Conservation (phyloP, 2,329 filamentous ascomycete genomes). For the Epicoccum sorghinum region DNA sequence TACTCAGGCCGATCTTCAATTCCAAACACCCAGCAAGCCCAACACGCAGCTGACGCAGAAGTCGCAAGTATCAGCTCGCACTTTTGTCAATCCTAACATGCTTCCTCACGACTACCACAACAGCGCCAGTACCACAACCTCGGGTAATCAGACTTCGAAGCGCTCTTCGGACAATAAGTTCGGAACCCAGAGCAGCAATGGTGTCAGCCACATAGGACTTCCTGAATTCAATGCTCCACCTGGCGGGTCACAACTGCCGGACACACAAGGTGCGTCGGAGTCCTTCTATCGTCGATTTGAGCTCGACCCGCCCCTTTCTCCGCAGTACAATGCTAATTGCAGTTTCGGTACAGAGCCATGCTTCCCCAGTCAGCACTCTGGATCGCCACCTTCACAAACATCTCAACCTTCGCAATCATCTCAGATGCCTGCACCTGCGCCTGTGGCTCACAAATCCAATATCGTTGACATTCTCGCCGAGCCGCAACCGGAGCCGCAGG, state of each 20-base stretch:
- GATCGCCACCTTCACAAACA: conserved; percentile 46
- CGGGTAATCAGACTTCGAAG: conserved; percentile 79
- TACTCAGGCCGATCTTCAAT: conserved; percentile 38
- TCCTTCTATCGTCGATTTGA: conserved; percentile 24
- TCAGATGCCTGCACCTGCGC: conserved; percentile 45
- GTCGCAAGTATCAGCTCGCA: conserved; percentile 69
- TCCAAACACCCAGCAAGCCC: conserved; percentile 40
- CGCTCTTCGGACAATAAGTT: conserved; percentile 75
- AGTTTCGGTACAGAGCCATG: conserved; percentile 35
- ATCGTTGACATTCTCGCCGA: conserved; percentile 53
- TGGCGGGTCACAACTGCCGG: conserved; percentile 66
- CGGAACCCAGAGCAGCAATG: conserved; percentile 75
- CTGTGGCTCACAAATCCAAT: conserved; percentile 43
- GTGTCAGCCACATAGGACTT: conserved; percentile 55
- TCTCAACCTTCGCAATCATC: conserved; percentile 35
- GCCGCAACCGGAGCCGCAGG: conserved; percentile 33
- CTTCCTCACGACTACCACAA: conserved; percentile 72
- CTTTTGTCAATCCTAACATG: conserved; percentile 63
- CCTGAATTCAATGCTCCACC: conserved; percentile 62
- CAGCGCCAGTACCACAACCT: conserved; percentile 86
- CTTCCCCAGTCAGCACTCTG: conserved; percentile 44
- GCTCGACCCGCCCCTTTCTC: conserved; percentile 16
- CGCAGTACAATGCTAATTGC: conserved; percentile 24
- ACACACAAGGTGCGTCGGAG: conserved; percentile 63
- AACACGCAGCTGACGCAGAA: conserved; percentile 55